Conservation (phyloP, 306 rosid genomes). For the Dicorynia guianensis region DNA sequence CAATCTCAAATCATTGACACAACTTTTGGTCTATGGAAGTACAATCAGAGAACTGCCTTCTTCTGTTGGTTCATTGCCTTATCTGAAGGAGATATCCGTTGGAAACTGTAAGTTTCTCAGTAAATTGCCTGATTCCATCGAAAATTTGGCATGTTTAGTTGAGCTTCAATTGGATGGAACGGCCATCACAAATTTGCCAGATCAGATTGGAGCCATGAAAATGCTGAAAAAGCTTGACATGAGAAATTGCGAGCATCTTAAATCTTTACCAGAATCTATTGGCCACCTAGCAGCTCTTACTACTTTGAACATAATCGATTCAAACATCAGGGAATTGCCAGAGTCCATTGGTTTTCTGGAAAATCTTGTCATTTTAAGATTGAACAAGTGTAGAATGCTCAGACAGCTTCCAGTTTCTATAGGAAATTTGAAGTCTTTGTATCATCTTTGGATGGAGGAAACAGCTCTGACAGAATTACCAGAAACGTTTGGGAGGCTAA, state of each 20-base stretch:
- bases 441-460: conserved; percentile 54
- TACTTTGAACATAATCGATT: conserved; percentile 42
- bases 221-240: conserved; percentile 59
- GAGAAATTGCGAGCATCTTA: conserved; percentile 55
- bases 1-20: conserved; percentile 44
- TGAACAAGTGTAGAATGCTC: conserved; percentile 53
- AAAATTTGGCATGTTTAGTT: conserved; percentile 46
- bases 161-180: conserved; percentile 59
- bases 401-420: conserved; percentile 63
- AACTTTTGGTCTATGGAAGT: conserved; percentile 30
- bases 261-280: conserved; percentile 63
- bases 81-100: conserved; percentile 44
- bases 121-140: conserved; percentile 55
- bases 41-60: conserved; percentile 59
- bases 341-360: conserved; percentile 56
- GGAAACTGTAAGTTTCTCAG: conserved; percentile 44
- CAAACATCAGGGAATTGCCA: conserved; percentile 59
- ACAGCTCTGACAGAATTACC: conserved; percentile 60
- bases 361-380: conserved; percentile 51
- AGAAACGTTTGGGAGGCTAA: conserved; percentile 66
- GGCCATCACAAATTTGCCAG: conserved; percentile 58
- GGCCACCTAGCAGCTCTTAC: conserved; percentile 54
- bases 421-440: conserved; percentile 60
- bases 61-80: conserved; percentile 58
- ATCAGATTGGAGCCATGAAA: conserved; percentile 60